Evolutionary conservation across 2,329 filamentous ascomycete genomes (phyloP).

Genomic region (Diaporthe eres): DNA sequence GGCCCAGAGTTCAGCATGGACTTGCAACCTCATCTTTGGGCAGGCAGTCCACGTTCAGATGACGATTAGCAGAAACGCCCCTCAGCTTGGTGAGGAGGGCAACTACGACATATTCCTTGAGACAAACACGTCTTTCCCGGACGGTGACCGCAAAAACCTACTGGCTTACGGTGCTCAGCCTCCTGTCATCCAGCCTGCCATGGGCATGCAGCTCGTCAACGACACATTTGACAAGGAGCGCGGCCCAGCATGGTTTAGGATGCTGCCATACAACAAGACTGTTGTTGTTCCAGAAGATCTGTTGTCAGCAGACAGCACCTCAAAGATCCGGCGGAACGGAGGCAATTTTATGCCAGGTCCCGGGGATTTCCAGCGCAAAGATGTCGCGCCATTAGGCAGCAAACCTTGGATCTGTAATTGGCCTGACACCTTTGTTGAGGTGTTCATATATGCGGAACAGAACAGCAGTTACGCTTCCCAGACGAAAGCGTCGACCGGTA

Average conservation of each 20-base stretch:
- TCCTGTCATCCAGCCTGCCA: constrained; percentile 57
- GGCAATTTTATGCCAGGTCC: constrained; percentile 37
- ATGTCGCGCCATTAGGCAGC: constrained; percentile 60
- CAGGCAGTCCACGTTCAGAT: constrained; percentile 57
- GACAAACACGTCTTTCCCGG: constrained; percentile 54
- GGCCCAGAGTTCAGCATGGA: constrained; percentile 72
- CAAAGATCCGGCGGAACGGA: constrained; percentile 45
- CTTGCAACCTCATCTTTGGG: constrained; percentile 67
- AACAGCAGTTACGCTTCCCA: constrained; percentile 57
- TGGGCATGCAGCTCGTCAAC: constrained; percentile 62
- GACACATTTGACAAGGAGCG: constrained; percentile 63
- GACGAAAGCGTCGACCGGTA: constrained; percentile 36
- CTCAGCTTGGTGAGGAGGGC: constrained; percentile 45
- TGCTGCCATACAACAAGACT: constrained; percentile 68
- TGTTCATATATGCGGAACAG: constrained; percentile 70
- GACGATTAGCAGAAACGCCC: constrained; percentile 52
- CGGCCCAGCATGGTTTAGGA: constrained; percentile 68
- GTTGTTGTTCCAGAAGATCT: constrained; percentile 64
- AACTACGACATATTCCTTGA: constrained; percentile 60
- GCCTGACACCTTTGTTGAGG: constrained; percentile 68
- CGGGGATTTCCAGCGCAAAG: constrained; percentile 55
- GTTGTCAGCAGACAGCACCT: constrained; percentile 48
- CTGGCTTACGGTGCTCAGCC: constrained; percentile 70
- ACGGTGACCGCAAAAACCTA: constrained; percentile 45
- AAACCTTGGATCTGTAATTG: constrained; percentile 72